Percentiles rank a stretch among this genome's conserved stretches.
Conservation (phyloP, 257 asterid species). For the Capsicum pubescens region DNA sequence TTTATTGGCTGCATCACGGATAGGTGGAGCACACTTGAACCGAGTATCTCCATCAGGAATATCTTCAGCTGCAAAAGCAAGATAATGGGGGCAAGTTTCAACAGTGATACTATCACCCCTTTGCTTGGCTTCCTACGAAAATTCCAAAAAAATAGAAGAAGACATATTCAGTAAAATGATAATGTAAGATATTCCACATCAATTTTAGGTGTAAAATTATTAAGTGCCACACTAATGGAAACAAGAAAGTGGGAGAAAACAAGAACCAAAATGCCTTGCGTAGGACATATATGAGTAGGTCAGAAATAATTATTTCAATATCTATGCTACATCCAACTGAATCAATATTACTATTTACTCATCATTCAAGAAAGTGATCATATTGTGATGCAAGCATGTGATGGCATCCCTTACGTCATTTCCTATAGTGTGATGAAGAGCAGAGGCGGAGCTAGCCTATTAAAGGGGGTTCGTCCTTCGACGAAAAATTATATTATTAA, state of each 20-base stretch:
- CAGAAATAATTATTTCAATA: background rate
- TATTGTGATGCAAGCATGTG: background rate
- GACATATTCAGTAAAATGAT: background rate
- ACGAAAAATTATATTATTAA: too few relatives aligned
- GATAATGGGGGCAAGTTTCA: constrained; percentile 97
- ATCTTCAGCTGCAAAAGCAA: constrained; percentile 95
- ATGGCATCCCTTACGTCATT: background rate
- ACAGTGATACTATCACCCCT: constrained; percentile 83
- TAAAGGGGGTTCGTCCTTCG: too few relatives aligned
- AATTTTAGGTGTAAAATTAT: background rate
- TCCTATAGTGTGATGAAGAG: background rate
- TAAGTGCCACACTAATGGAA: background rate
- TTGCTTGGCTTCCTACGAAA: constrained; percentile 74
- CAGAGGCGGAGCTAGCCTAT: too few relatives aligned
- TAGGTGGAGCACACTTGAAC: constrained; percentile 96
- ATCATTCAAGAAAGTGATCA: background rate
- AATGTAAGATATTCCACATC: background rate
- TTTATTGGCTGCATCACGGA: constrained; percentile 79
- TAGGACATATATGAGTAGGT: background rate
- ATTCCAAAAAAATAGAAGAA: background rate
- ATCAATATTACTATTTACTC: constrained; percentile 12
- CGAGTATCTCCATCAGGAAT: constrained; percentile 96
- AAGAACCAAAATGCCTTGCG: background rate
- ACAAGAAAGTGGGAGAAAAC: background rate
- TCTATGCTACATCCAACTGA: constrained; percentile 9